phyloP scores from a whole-genome alignment of 192 early-diverging fungal genomes.

The Bifiguratus adelaidae region DNA sequence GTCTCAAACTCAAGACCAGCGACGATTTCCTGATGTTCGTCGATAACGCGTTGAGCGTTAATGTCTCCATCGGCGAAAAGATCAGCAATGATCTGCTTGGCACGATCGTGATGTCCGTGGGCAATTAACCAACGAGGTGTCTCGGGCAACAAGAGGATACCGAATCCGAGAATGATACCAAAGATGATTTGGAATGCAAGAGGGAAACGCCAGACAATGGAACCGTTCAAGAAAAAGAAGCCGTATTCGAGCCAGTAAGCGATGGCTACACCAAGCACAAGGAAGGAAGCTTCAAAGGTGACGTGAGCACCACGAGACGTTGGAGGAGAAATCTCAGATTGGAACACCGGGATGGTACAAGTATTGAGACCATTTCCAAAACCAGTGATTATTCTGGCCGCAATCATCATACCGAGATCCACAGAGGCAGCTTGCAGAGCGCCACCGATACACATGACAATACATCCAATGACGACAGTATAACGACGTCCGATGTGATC shows the following conservation, averaged over 20 bases:
- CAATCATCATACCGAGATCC: conserved; percentile 31
- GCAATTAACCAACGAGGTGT: conserved; percentile 63
- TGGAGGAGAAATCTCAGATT: conserved; percentile 38
- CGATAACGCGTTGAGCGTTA: conserved; percentile 13
- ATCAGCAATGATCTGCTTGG: conserved; percentile 16
- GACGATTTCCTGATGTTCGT: conserved; percentile 21
- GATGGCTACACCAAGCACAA: conserved; percentile 36
- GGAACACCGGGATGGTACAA: conserved; percentile 39
- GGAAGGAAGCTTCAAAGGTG: conserved; percentile 31
- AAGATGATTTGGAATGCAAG: conserved; percentile 65
- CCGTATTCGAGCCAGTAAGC: conserved; percentile 38
- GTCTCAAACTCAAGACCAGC: conserved; percentile 21
- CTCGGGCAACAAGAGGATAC: conserved; percentile 60
- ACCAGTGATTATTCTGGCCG: conserved; percentile 37
- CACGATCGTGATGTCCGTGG: conserved; percentile 13
- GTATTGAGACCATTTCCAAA: conserved; percentile 39
- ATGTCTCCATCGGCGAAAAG: conserved; percentile 17
- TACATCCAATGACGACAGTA: conserved; percentile 30
- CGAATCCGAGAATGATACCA: conserved; percentile 39
- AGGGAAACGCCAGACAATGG: conserved; percentile 56
- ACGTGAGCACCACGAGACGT: conserved; percentile 38
- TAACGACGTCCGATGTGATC: conserved; percentile 35
- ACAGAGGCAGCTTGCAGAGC: conserved; percentile 34
- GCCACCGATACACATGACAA: conserved; percentile 36
- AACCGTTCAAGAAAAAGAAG: conserved; percentile 9